Evolutionary conservation across 495 filamentous ascomycete species (phyloP).

Genomic region (Lasiosphaeris hirsuta): DNA sequence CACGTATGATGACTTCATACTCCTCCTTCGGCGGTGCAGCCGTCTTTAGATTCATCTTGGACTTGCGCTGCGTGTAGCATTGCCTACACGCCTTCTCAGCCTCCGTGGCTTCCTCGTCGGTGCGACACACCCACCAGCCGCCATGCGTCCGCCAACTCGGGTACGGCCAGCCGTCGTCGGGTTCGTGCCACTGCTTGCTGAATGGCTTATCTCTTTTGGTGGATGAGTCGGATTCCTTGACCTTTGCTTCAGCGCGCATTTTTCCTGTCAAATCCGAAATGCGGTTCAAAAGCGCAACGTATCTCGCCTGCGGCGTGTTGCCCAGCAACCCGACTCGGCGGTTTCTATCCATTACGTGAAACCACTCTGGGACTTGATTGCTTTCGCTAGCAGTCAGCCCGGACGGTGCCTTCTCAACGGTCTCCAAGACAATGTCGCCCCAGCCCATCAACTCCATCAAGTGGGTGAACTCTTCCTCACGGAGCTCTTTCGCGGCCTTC

Average conservation of each 20-base stretch:
- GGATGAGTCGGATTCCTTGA: neutral
- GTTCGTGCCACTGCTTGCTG: conserved; percentile 35
- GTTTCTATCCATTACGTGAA: conserved; percentile 20
- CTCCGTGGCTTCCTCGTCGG: conserved; percentile 25
- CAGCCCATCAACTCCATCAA: neutral
- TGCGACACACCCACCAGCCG: conserved; percentile 43
- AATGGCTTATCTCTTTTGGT: conserved; percentile 13
- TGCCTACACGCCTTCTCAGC: conserved; percentile 31
- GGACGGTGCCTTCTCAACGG: neutral
- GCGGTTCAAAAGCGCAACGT: conserved; percentile 7
- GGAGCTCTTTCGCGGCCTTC: neutral
- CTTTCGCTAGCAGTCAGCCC: neutral
- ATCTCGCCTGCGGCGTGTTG: conserved; percentile 9
- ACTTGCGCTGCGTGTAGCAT: conserved; percentile 17
- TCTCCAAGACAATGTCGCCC: neutral
- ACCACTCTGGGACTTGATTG: conserved; percentile 31
- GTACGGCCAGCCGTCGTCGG: conserved; percentile 28
- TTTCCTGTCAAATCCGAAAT: conserved; percentile 4
- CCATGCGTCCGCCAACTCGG: conserved; percentile 19
- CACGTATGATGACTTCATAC: conserved; percentile 14
- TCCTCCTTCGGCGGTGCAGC: neutral
- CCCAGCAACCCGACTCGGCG: conserved; percentile 11
- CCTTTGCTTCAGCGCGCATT: neutral
- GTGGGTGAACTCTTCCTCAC: neutral
- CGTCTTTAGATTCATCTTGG: neutral